A percentile compares a stretch with the other conserved stretches of the same genome.
Conservation (phyloP, 352 stramenopile species). For the Phytophthora pluvialis region DNA sequence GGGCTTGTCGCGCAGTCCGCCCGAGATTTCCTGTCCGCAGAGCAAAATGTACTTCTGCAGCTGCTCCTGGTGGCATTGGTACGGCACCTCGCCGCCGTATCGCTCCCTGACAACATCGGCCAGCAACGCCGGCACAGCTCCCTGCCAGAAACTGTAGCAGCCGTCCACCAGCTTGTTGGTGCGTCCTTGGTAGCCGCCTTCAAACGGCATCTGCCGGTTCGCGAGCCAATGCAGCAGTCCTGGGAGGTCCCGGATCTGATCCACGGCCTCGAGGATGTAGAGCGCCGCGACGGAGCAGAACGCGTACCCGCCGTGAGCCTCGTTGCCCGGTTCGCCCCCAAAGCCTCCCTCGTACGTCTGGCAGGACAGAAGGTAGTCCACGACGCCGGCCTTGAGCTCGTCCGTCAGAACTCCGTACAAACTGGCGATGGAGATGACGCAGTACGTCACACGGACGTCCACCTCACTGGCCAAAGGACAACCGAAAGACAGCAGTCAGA, state of each 20-base stretch:
- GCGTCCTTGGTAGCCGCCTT: slow-evolving; percentile 93
- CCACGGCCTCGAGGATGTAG: slow-evolving; percentile 85
- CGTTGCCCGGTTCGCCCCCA: slow-evolving; percentile 90
- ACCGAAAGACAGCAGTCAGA: background rate
- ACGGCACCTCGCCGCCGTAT: slow-evolving; percentile 45
- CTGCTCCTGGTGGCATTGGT: slow-evolving; percentile 75
- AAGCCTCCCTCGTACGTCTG: slow-evolving; percentile 99
- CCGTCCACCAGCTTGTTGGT: slow-evolving; percentile 99
- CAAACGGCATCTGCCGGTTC: slow-evolving; percentile 94
- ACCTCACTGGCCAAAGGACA: slow-evolving; percentile 76
- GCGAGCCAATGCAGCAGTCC: slow-evolving; percentile 90
- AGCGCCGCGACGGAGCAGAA: slow-evolving; percentile 97
- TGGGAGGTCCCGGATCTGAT: slow-evolving; percentile 58
- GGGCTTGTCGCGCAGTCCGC: slow-evolving; percentile 94
- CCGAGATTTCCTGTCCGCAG: slow-evolving; percentile 94
- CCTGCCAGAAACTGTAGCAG: slow-evolving; percentile 99
- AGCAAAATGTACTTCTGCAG: slow-evolving; percentile 95
- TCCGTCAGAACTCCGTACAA: slow-evolving; percentile 94
- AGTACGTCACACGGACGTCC: slow-evolving; percentile 98
- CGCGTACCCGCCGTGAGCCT: slow-evolving; percentile 99
- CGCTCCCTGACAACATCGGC: slow-evolving; percentile 47
- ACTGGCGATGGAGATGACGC: slow-evolving; percentile 93
- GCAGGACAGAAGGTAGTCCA: slow-evolving; percentile 87
- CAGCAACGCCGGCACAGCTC: slow-evolving; percentile 88
- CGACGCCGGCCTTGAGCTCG: slow-evolving; percentile 79